Percentiles rank a stretch among this genome's conserved stretches.
phyloP scores from a whole-genome alignment of 1,139 yeast species.

The Candida sp. region DNA sequence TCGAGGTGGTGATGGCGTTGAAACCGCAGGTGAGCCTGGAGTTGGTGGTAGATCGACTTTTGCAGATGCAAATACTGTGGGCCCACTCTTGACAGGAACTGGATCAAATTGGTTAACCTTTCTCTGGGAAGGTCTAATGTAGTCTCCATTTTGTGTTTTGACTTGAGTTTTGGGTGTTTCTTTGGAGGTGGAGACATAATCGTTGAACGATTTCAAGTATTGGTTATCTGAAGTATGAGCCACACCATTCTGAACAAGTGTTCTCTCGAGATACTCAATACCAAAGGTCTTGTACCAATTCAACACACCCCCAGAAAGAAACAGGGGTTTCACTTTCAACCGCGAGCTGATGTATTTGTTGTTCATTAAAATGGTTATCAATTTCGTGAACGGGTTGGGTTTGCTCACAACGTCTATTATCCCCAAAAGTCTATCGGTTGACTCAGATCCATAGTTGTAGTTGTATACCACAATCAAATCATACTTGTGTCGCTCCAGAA shows the following conservation, averaged over 20 bases:
- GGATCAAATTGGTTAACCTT: constrained; percentile 8
- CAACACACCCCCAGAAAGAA: constrained; percentile 46
- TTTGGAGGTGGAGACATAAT: constrained; percentile 39
- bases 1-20: background rate
- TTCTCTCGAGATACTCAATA: constrained; percentile 27
- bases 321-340: constrained; percentile 37
- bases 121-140: constrained; percentile 8
- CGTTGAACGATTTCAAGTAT: constrained; percentile 43
- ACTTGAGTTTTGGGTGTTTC: background rate
- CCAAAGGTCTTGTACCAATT: constrained; percentile 42
- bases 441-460: constrained; percentile 29
- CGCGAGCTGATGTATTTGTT: constrained; percentile 41
- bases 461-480: constrained; percentile 72
- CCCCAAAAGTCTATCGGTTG: constrained; percentile 31
- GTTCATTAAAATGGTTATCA: constrained; percentile 56
- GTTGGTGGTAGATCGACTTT: constrained; percentile 2
- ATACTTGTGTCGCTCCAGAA: constrained; percentile 55
- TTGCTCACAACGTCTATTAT: constrained; percentile 22
- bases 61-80: background rate
- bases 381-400: constrained; percentile 46
- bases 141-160: constrained; percentile 3
- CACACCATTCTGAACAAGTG: constrained; percentile 6
- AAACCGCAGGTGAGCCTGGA: background rate
- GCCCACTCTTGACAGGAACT: background rate
- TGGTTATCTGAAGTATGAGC: background rate